Evolutionary conservation across 441 rosid genomes (phyloP), one percentile per base, ranked within the genome.

Genomic region (Euphorbia celastroides): DNA sequence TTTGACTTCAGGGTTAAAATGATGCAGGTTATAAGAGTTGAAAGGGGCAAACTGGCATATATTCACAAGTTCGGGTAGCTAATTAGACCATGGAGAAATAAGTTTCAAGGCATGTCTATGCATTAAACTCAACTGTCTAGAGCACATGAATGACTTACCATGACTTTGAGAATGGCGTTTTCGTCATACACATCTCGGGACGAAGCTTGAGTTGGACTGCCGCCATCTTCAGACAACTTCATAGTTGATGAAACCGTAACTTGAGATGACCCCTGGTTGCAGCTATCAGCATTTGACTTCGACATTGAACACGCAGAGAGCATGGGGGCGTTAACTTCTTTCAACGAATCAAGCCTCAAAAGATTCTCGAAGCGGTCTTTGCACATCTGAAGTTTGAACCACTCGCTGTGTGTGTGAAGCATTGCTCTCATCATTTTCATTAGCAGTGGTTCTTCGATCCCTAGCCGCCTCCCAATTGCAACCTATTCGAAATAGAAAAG

Each of bases 331-430:
- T 70, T 80, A 52, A 80, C 83, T 74, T 91, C 95, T 80, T 89
- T 93, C 84, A 93, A 78, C 14, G 77, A 79, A 77, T 91, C 95
- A 70, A 93, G 85, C 81, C 80, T 81, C 52, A 89, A 52, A 36
- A 91, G 84, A 77, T 72, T 78, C 65, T 80, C 88, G 68, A 93
- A 93, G 41, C 86, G 83, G 81, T 93, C 99, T 80, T 86, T 89
- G 65, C 97, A 93, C 99, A 89, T 90, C 69, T 93, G 97, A 74
- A 90, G 92, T 81, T 91, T 93, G 77, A 93, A 90, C 96, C 92
- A 88, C 75, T 88, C 92, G 0, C 70, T 80, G 60, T 90, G 96
- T 0, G 94, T 81, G 81, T 89, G 82, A 79, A 93, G 87, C 48
- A 88, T 85, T 64, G 93, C 94, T 79, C 88, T 93, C 75, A 93